A percentile compares a stretch with the other conserved stretches of the same genome.
phyloP scores from a whole-genome alignment of 2,329 filamentous ascomycete species.

The Phyllosticta citriasiana region DNA sequence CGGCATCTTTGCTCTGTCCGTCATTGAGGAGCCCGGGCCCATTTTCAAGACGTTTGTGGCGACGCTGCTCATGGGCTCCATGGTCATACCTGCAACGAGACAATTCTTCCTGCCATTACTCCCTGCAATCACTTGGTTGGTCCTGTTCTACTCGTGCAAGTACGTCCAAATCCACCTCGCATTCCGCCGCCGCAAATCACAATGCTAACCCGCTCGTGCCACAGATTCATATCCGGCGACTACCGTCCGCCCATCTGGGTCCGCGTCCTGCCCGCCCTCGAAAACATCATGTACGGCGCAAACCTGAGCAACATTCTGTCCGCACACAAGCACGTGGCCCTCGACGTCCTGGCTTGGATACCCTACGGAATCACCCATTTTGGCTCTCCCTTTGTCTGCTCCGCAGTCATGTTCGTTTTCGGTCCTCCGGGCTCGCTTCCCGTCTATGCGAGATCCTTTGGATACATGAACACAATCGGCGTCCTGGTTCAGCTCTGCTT shows the following conservation, averaged over 20 bases:
- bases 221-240: slow-evolving; percentile 77
- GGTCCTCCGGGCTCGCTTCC: slow-evolving; percentile 76
- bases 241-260: slow-evolving; percentile 94
- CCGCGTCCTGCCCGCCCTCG: slow-evolving; percentile 81
- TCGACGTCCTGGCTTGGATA: slow-evolving; percentile 86
- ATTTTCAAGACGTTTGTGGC: slow-evolving; percentile 66
- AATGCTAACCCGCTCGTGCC: slow-evolving; percentile 1
- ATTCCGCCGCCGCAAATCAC: not conserved
- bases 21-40: slow-evolving; percentile 70
- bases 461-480: slow-evolving; percentile 83
- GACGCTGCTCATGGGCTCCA: slow-evolving; percentile 54
- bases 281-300: slow-evolving; percentile 93
- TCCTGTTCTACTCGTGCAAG: slow-evolving; percentile 91
- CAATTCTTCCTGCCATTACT: slow-evolving; percentile 88
- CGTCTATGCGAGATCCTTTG: slow-evolving; percentile 77
- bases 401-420: slow-evolving; percentile 74
- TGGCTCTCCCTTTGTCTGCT: slow-evolving; percentile 70
- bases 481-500: slow-evolving; percentile 84
- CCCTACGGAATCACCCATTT: slow-evolving; percentile 91
- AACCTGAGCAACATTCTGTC: slow-evolving; percentile 95
- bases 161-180: slow-evolving; percentile 42
- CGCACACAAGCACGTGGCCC: slow-evolving; percentile 70
- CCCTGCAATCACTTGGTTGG: slow-evolving; percentile 73
- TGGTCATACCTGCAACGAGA: slow-evolving; percentile 73
- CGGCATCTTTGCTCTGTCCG: slow-evolving; percentile 68